Base-by-base conservation (phyloP, 768 basidiomycete genomes). In the Filobasidium wieringae region DNA sequence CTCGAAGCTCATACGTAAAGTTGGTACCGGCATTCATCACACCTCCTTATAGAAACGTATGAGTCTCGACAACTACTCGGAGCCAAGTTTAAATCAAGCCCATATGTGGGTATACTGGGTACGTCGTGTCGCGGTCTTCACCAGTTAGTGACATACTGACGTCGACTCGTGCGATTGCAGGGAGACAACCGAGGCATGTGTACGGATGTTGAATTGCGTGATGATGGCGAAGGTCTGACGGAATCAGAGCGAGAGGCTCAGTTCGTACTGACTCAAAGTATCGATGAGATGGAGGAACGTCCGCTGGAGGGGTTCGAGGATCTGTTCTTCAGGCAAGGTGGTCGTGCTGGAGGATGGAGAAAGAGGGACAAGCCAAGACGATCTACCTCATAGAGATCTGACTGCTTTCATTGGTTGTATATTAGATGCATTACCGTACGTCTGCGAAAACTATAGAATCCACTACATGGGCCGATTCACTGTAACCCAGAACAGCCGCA, bases 381-480 rank as follows among this genome's bases (percentile, higher is more conserved):
- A n/a, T n/a, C n/a, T n/a, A n/a, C n/a, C n/a, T n/a, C n/a, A n/a
- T n/a, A n/a, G n/a, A n/a, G n/a, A n/a, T n/a, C n/a, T n/a, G n/a
- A n/a, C n/a, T n/a, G n/a, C n/a, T n/a, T n/a, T n/a, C n/a, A n/a
- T n/a, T n/a, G n/a, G n/a, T n/a, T n/a, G n/a, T n/a, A n/a, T n/a
- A n/a, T n/a, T n/a, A n/a, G n/a, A n/a, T n/a, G n/a, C n/a, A n/a
- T n/a, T n/a, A n/a, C n/a, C n/a, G n/a, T n/a, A n/a, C 53, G 32
- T 56, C 60, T 24, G 62, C 59, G 40, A 93, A 85, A 2, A 87
- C 89, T 66, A 95, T 84, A 67, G 91, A 88, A 69, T 97, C 95
- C 6, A 93, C 92, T 49, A 97, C 91, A 75, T 97, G 87, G 72
- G 97, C 95, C 27, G 88, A 87, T 69, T 99, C 95, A 14, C 87